These are phyloP conservation scores for Hemileccinum hortonii DNA, from an alignment of 1,284 basidiomycete genomes.

Conservation along the genomic window DNA sequence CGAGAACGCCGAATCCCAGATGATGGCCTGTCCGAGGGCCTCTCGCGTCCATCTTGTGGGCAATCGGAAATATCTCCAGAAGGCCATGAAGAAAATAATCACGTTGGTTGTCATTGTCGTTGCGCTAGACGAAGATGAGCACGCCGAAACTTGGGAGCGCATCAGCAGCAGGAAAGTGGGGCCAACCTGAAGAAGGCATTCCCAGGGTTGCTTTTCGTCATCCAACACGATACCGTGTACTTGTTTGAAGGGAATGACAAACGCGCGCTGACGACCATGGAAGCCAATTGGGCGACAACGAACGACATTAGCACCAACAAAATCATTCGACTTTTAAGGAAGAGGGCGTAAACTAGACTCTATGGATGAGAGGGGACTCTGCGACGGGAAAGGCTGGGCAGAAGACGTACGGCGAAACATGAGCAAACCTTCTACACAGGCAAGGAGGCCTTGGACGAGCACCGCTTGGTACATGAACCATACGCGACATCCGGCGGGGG, in stretches of 20 bases:
- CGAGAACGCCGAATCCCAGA: constrained; percentile 16
- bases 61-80: constrained; percentile 16
- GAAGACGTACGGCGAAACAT: constrained; percentile 17
- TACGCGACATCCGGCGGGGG: constrained; percentile 10
- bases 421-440: constrained; percentile 10
- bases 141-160: neutral
- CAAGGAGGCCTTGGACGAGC: constrained; percentile 16
- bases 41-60: constrained; percentile 9
- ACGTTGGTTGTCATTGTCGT: constrained; percentile 14
- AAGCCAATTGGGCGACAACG: constrained; percentile 3
- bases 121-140: constrained; percentile 1
- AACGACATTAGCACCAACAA: constrained; percentile 5
- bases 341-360: constrained; percentile 17
- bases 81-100: constrained; percentile 12
- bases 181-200: constrained; percentile 20
- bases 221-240: constrained; percentile 10
- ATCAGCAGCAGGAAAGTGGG: neutral
- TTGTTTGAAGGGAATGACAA: constrained; percentile 5
- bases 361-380: neutral
- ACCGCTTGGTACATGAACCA: constrained; percentile 22
- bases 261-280: constrained; percentile 13
- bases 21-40: constrained; percentile 5
- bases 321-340: constrained; percentile 5
- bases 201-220: constrained; percentile 10
- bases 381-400: neutral